Evolutionary conservation across 1,284 basidiomycete genomes (phyloP), one percentile per base, ranked within the genome.

Genomic region (Puccinia horiana): DNA sequence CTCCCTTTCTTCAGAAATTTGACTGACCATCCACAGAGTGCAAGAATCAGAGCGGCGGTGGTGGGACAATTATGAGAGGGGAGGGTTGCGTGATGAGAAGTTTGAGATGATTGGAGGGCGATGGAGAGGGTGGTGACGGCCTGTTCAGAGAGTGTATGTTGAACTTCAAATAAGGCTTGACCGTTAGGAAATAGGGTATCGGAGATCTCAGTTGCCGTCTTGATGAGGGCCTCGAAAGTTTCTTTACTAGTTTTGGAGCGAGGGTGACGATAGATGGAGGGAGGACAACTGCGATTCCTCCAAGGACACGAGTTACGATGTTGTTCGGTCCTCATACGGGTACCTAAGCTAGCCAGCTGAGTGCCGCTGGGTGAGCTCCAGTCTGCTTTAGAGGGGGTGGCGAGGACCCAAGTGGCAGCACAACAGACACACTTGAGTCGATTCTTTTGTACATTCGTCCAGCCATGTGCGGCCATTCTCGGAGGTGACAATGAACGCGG

Each of bases 291-390:
- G 9, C 67, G 47, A 4, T 12, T 73, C 40, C 69, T 72, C 78
- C 78, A 81, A 26, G 78, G 78, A 73, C 78, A 81, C n/a, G 78
- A 47, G 40, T 20, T 58, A 29, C 67, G 52, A 73, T 81, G 78
- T 54, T 72, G 63, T 9, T 81, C 56, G 18, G 58, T 52, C 40
- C 67, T 72, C 69, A 73, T 73, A 32, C 44, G 29, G 11, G 26
- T 73, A 2, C 78, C 78, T 37, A 73, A 63, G 26, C 29, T 26
- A 11, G 42, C 29, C 8, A 81, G 40, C 14, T 69, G 37, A 23
- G 26, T 16, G 11, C 77, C 77, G 35, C 63, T 70, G 29, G 69
- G 6, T 8, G 78, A 61, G 42, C 23, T n/a, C 69, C 69, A 73
- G 35, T 70, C 49, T 16, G 35, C 47, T 18, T 79, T 70, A 11